Evolutionary conservation across 768 basidiomycete species (phyloP), one percentile per base, ranked within the genome.

Genomic region (Cantharellus cinnabarinus): DNA sequence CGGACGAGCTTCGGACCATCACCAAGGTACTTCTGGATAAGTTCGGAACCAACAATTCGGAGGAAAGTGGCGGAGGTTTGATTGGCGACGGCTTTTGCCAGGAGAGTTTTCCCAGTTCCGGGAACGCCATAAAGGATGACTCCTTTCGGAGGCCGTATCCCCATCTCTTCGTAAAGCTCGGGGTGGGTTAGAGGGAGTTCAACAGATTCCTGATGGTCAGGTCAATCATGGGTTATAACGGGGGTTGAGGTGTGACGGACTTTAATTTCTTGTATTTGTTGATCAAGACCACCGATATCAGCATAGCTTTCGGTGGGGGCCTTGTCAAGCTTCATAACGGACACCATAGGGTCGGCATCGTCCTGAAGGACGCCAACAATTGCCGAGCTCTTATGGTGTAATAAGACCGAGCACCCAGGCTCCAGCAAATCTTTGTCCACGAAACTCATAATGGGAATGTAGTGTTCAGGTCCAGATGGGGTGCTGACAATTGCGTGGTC

Each of bases 81-180:
- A 69, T 97, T 95, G 39, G 94, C 93, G 4, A 97, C 91, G 0
- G 94, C 94, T 69, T 95, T 97, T 15, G 95, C 95, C 2, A 99
- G 79, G 0, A 99, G 79, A 0, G 95, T 99, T 73, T 99, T 99
- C 59, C 95, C 95, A 7, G 94, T 98, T 59, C 95, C 95, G 0
- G 95, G 95, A 2, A 94, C 94, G 63, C 95, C 95, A 67, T 98
- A 99, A 1, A 99, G 79, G 64, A 99, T 98, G 68, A 99, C 94
- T 73, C 95, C 95, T 70, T 98, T 98, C 29, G 95, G 95, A n/a
- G 94, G 95, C 66, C 86, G 86, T 71, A 99, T 98, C 59, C 95
- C 95, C 95, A 99, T 98, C 75, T 98, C 94, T 71, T 98, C 94
- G 71, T 98, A 99, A 42, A 98, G 73, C 68, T 99, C 95, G 2